Base-by-base conservation (phyloP, 129 eudicot species). In the Flaveria bidentis region DNA sequence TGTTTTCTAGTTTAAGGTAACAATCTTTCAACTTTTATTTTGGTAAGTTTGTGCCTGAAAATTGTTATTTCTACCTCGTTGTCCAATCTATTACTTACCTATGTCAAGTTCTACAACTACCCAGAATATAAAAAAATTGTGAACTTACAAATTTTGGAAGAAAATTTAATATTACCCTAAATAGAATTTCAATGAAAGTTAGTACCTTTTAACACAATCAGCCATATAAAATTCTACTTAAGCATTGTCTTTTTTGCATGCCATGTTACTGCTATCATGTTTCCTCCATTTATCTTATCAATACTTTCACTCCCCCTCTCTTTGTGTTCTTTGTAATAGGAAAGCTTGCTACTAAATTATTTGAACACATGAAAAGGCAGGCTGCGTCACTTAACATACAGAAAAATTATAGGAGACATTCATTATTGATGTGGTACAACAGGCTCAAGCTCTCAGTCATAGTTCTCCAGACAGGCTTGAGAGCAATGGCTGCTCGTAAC, bases 401-500 rank as follows among this genome's bases (percentile, higher is more conserved):
- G 82, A 86, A 83, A 47, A 84, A 77, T 41, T 70, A 78, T 73
- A 83, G 93, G n/a, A 84, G 93, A 46, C 87, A 88, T 65, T 75
- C 78, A 41, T 79, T 85, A 44, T 78, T 78, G 82, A 86, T 56
- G 77, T 68, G 78, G 58, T 94, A 87, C 81, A 77, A 76, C 10
- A 82, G 39, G 46, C 79, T 84, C 22, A 85, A 83, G 76, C 9
- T 57, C 25, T 85, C 93, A 9, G 93, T 84, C 64, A 53, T 68
- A 63, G 77, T 83, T 44, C 52, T 94, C 61, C 99, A 94, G 89
- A 82, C 92, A 68, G 96, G 96, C 56, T 61, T 90, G 69, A 77
- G 96, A 74, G 92, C 88, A 42, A 87, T 87, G 93, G 92, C 92
- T 77, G 90, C 92, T 73, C 91, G 79, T 67, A 82, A 74, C 28